Percentiles rank a stretch among this genome's conserved stretches.
These are phyloP conservation scores for Astragalus membranaceus DNA, from an alignment of 306 rosid species.

Conservation along the genomic window DNA sequence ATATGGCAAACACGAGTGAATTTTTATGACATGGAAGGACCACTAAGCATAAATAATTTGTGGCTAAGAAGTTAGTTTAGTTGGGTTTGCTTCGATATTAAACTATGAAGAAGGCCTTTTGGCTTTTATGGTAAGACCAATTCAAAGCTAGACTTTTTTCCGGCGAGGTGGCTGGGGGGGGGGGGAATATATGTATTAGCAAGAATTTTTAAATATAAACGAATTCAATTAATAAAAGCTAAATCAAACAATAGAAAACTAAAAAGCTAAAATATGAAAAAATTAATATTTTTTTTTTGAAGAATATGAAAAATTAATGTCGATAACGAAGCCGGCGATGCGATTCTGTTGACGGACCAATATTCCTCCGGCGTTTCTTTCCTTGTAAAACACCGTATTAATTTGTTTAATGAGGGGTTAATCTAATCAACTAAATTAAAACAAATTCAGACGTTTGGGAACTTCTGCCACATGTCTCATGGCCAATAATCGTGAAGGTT, in stretches of 20 bases:
- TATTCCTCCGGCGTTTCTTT: no score
- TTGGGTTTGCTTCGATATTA: neutral
- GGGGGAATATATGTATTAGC: neutral
- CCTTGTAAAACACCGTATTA: no score
- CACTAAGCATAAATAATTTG: neutral
- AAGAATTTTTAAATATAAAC: no score
- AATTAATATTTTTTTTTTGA: no score
- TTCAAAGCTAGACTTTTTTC: neutral
- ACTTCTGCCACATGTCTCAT: neutral
- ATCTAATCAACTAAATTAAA: no score
- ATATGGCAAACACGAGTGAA: neutral
- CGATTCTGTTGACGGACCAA: no score
- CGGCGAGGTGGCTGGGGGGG: slow-evolving; percentile 9
- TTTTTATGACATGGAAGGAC: neutral
- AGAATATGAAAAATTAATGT: no score
- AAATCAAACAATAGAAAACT: no score
- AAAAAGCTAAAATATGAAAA: no score
- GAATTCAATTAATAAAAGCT: no score
- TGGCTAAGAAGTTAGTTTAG: neutral
- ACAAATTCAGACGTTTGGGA: neutral
- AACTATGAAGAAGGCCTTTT: neutral
- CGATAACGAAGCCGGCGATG: no score
- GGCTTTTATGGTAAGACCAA: neutral
- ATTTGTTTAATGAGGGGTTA: no score
- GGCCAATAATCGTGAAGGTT: neutral